Evolutionary conservation across 441 rosid species (phyloP).

Genomic region (Capsella rubella): DNA sequence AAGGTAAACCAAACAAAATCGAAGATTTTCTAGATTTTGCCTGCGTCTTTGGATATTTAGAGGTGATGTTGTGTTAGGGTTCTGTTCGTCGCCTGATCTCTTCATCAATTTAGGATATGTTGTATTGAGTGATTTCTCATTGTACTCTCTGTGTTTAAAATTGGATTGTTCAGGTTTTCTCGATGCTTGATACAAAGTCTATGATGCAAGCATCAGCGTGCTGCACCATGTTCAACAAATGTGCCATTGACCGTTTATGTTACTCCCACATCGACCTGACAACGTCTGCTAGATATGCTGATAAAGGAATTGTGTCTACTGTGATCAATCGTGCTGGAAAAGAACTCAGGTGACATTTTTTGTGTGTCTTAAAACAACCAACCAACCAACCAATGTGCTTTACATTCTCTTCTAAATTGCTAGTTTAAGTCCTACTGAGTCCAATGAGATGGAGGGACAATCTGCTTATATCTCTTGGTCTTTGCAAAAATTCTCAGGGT

Average conservation of each 20-base stretch:
- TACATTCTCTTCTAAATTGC: not conserved
- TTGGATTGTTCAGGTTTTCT: constrained; percentile 59
- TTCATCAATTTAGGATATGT: not conserved
- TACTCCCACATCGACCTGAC: constrained; percentile 75
- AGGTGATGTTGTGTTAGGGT: not conserved
- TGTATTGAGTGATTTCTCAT: not conserved
- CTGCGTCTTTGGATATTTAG: not conserved
- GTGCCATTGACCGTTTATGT: constrained; percentile 82
- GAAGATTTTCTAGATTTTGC: too few species aligned
- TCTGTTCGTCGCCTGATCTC: not conserved
- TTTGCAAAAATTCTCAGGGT: not conserved
- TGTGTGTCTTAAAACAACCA: not conserved
- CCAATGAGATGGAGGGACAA: not conserved
- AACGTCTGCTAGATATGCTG: constrained; percentile 65
- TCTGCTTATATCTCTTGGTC: not conserved
- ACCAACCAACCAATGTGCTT: constrained; percentile 17
- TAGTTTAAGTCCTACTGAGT: not conserved
- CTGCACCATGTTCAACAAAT: constrained; percentile 80
- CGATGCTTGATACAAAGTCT: constrained; percentile 84
- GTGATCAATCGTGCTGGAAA: constrained; percentile 89
- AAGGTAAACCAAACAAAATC: constrained; percentile 53
- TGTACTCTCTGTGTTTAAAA: not conserved
- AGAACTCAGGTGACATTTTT: constrained; percentile 54
- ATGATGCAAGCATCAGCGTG: constrained; percentile 75
- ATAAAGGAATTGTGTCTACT: constrained; percentile 74